Percentiles rank a stretch among this genome's conserved stretches.
phyloP scores from a whole-genome alignment of 805 yeast species.

The Metschnikowia peoriensis region DNA sequence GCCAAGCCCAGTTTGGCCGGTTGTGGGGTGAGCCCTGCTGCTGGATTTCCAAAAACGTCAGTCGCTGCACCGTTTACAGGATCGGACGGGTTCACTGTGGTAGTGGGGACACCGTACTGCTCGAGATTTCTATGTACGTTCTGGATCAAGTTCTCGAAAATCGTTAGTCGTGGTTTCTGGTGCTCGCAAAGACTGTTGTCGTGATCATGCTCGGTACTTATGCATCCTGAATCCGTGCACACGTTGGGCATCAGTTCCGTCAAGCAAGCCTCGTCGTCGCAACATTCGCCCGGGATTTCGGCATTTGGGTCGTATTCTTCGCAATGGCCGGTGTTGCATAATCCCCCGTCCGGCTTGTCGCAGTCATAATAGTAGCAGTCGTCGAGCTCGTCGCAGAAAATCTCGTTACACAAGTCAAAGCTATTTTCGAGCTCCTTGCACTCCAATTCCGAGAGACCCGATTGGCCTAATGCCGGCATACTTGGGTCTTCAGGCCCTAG shows the following conservation, averaged over 20 bases:
- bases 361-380: conserved; percentile 42
- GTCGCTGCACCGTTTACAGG: neutral
- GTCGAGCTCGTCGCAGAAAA: conserved; percentile 43
- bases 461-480: neutral
- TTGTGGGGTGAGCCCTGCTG: neutral
- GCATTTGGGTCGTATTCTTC: neutral
- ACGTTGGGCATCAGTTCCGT: conserved; percentile 1
- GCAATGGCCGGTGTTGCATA: conserved; percentile 1
- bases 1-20: neutral
- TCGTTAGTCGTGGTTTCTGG: conserved; percentile 29
- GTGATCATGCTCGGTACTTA: conserved; percentile 11
- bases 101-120: conserved; percentile 11
- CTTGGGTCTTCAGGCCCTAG: neutral
- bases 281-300: conserved; percentile 1
- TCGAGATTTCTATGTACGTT: conserved; percentile 33
- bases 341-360: conserved; percentile 15
- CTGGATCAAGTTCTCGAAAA: conserved; percentile 39
- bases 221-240: conserved; percentile 6
- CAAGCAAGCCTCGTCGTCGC: conserved; percentile 6
- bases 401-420: conserved; percentile 35
- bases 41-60: neutral
- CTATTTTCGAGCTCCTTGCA: conserved; percentile 32
- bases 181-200: conserved; percentile 25
- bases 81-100: neutral
- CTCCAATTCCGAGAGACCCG: conserved; percentile 2